Percentiles rank a stretch among this genome's conserved stretches.
These are phyloP conservation scores for Hypholoma fasciculare DNA, from an alignment of 768 basidiomycete genomes.

Conservation along the genomic window DNA sequence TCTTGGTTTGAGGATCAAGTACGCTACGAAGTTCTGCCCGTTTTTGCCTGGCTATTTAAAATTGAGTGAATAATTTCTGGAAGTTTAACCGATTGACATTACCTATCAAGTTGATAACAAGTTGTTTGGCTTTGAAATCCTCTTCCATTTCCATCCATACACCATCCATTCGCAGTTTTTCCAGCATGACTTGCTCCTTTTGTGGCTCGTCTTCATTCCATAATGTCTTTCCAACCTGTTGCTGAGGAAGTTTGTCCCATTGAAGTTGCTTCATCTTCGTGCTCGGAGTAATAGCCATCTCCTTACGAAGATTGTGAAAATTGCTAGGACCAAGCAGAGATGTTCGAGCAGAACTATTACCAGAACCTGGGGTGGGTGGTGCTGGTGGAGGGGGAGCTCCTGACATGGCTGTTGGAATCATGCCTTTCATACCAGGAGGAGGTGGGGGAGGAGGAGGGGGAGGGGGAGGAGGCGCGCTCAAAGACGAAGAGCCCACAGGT, in stretches of 20 bases:
- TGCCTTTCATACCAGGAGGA: constrained; percentile 23
- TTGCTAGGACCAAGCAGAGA: constrained; percentile 64
- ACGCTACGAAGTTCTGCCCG: constrained; percentile 91
- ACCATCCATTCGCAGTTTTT: constrained; percentile 80
- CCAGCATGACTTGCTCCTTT: constrained; percentile 78
- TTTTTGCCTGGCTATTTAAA: constrained; percentile 66
- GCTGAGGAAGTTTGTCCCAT: constrained; percentile 97
- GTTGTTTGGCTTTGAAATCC: constrained; percentile 95
- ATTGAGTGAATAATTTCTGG: background rate
- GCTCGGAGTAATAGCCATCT: constrained; percentile 79
- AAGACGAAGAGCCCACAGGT: constrained; percentile 4
- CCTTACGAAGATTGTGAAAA: constrained; percentile 69
- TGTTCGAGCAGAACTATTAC: constrained; percentile 51
- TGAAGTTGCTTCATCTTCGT: constrained; percentile 98
- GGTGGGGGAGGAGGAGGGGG: constrained; percentile 38
- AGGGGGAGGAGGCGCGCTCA: constrained; percentile 33
- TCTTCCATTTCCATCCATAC: constrained; percentile 97
- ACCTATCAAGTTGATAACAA: constrained; percentile 91
- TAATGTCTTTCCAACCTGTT: constrained; percentile 80
- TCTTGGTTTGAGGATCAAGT: constrained; percentile 87
- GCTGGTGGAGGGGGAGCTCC: constrained; percentile 36
- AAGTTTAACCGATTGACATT: constrained; percentile 10
- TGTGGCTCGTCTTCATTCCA: constrained; percentile 74
- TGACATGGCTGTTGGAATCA: constrained; percentile 25
- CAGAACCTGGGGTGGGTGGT: constrained; percentile 38